Evolutionary conservation across 2,329 filamentous ascomycete species (phyloP).

Genomic region (Lithohypha guttulata): DNA sequence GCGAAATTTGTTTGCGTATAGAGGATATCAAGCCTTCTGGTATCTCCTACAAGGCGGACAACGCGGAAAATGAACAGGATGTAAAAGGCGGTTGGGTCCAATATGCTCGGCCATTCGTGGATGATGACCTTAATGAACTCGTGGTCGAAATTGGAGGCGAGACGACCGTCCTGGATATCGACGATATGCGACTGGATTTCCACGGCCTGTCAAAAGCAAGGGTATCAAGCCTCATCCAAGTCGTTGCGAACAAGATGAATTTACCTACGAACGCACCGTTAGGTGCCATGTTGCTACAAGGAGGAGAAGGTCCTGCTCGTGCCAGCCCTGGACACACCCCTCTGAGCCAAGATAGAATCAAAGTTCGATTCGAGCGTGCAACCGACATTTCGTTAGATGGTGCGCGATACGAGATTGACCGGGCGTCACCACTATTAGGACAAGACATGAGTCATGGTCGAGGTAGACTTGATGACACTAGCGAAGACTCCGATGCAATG

Average conservation of each 20-base stretch:
- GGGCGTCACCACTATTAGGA: conserved; percentile 11
- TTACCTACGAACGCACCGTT: conserved; percentile 49
- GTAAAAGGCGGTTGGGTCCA: conserved; percentile 49
- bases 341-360: conserved; percentile 59
- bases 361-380: conserved; percentile 49
- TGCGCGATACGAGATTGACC: conserved; percentile 22
- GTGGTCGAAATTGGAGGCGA: conserved; percentile 67
- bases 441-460: conserved; percentile 15
- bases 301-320: conserved; percentile 47
- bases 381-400: conserved; percentile 34
- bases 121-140: conserved; percentile 61
- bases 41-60: conserved; percentile 52
- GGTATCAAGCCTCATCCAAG: conserved; percentile 63
- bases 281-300: conserved; percentile 54
- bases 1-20: conserved; percentile 69
- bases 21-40: conserved; percentile 86
- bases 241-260: conserved; percentile 71
- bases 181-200: conserved; percentile 55
- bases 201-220: conserved; percentile 58
- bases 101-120: conserved; percentile 79
- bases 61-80: conserved; percentile 13
- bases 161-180: conserved; percentile 47
- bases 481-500: conserved; percentile 14
- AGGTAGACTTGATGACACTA: background rate
- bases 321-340: conserved; percentile 59